Percentiles rank a stretch among this genome's conserved stretches.
Evolutionary conservation across 768 basidiomycete species (phyloP).

Genomic region (Lactarius sanguifluus): DNA sequence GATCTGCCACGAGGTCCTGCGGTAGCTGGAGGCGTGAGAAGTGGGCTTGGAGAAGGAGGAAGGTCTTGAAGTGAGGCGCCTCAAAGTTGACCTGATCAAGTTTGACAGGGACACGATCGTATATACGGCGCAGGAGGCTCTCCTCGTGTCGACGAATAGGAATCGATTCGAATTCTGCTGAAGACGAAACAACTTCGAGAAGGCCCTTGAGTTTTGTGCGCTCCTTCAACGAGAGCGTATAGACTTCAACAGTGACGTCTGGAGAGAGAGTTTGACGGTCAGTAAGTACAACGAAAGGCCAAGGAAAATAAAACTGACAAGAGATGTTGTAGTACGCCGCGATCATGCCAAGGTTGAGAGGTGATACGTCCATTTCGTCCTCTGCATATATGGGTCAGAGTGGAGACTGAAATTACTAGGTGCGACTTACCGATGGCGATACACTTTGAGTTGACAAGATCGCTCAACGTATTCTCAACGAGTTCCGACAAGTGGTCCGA

Average conservation of each 20-base stretch:
- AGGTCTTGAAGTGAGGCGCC: slow-evolving; percentile 97
- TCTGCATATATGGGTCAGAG: slow-evolving; percentile 42
- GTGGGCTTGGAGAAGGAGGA: slow-evolving; percentile 94
- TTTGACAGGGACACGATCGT: slow-evolving; percentile 97
- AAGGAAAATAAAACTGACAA: slow-evolving; percentile 48
- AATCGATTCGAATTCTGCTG: slow-evolving; percentile 92
- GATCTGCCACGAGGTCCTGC: slow-evolving; percentile 91
- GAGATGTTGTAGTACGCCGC: slow-evolving; percentile 96
- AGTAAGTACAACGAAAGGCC: slow-evolving; percentile 2
- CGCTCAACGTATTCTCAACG: slow-evolving; percentile 89
- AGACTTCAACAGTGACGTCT: slow-evolving; percentile 97
- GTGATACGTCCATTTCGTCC: slow-evolving; percentile 90
- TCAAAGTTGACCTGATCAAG: slow-evolving; percentile 82
- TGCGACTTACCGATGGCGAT: slow-evolving; percentile 71
- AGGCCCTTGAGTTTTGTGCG: slow-evolving; percentile 96
- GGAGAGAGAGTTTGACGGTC: slow-evolving; percentile 24
- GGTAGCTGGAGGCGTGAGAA: slow-evolving; percentile 92
- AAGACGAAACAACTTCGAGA: slow-evolving; percentile 94
- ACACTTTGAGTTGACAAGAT: slow-evolving; percentile 93
- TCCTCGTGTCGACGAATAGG: slow-evolving; percentile 97
- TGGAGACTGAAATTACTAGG: background rate
- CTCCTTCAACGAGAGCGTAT: slow-evolving; percentile 92
- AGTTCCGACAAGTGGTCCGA: slow-evolving; percentile 96
- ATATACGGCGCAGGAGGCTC: slow-evolving; percentile 77
- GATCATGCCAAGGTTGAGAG: slow-evolving; percentile 97